Conservation (phyloP, 768 basidiomycete species). For the Tremella mesenterica region DNA sequence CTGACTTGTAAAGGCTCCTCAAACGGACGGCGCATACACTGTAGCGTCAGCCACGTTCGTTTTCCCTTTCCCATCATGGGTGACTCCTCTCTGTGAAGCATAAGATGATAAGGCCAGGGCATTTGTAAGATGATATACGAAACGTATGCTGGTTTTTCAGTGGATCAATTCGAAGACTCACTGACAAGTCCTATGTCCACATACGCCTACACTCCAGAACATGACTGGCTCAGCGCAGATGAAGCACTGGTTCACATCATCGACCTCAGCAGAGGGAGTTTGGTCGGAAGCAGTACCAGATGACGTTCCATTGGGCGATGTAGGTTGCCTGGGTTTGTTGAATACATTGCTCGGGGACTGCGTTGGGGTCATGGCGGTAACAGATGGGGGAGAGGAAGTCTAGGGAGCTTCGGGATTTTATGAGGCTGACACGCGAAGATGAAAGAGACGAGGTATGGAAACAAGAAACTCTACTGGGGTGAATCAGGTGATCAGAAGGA, state of each 20-base stretch:
- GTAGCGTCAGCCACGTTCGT: neutral
- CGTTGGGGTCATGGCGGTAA: constrained; percentile 7
- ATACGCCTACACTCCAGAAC: constrained; percentile 77
- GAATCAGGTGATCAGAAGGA: too few species aligned
- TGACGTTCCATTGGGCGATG: constrained; percentile 12
- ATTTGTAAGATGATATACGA: neutral
- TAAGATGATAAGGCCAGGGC: neutral
- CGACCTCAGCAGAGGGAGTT: constrained; percentile 3
- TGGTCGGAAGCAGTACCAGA: neutral
- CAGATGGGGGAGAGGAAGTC: neutral
- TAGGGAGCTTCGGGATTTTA: neutral
- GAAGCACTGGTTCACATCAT: constrained; percentile 54
- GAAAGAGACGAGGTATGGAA: constrained; percentile 23
- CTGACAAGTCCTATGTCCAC: constrained; percentile 92
- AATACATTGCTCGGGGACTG: constrained; percentile 13
- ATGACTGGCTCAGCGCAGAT: constrained; percentile 93
- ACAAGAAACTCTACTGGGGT: neutral
- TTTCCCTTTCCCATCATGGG: neutral
- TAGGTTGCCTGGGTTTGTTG: too few species aligned
- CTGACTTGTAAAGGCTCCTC: constrained; percentile 73
- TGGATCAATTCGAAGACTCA: too few species aligned
- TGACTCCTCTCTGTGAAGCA: neutral
- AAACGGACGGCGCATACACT: constrained; percentile 75
- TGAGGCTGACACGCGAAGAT: constrained; percentile 10
- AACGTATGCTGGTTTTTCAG: too few species aligned